Base-by-base conservation (phyloP, 225 moss, liverwort and hornwort genomes). In the Ulota crispa region DNA sequence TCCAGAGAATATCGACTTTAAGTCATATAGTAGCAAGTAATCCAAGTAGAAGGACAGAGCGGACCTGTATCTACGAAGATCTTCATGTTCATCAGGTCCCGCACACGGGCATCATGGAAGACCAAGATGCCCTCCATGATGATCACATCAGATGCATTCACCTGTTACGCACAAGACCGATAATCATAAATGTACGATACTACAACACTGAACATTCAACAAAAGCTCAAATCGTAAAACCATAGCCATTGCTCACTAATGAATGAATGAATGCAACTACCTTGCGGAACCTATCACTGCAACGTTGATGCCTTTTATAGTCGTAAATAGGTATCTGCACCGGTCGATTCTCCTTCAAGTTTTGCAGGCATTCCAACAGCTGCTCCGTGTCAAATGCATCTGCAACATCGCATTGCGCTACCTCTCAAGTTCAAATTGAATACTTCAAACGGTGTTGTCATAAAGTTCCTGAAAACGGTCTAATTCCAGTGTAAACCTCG, bases 61-160 rank as follows among this genome's bases (percentile, higher is more conserved):
- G 64, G 70, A 87, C 89, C 89, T 85, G 97, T 97, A 86, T 97
- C 97, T 26, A 97, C 95, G 83, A 97, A 95, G 74, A 97, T 93
- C 88, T 97, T 97, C 97, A 97, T 95, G 81, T 97, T 95, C 95
- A 97, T 94, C 81, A 93, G 77, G 19, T 90, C 92, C 73, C 97
- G 91, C 79, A 97, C 95, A 68, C 93, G 85, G 9, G 91, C 87
- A 87, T 97, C 97, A 75, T 97, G 94, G 74, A 95, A 97, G 60
- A 97, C 93, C 69, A 97, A 83, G 77, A 97, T 97, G 81, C 97
- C 97, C 81, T 97, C 97, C 91, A 97, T 82, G 62, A 97, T 94
- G 68, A 97, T 89, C 75, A 97, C 97, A 83, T 97, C 97, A 78
- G 91, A 94, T 27, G 95, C 95, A 91, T 97, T 95, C 73, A 96